phyloP scores from a whole-genome alignment of 2,329 filamentous ascomycete species.

The Chaetomium globosum region DNA sequence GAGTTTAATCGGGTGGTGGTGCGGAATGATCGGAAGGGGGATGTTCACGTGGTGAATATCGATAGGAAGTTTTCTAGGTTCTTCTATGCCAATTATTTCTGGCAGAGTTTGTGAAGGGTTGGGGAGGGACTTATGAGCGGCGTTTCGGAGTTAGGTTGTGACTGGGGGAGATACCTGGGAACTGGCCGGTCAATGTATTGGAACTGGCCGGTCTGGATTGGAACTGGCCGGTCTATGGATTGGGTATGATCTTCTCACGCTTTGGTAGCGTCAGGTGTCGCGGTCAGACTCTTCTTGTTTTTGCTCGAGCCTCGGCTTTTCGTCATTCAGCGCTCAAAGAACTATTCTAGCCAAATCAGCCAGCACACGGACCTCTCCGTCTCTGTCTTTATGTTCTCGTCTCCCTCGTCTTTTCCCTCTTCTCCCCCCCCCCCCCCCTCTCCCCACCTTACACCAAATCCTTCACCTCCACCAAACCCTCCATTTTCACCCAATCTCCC shows the following conservation, averaged over 20 bases:
- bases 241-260: background rate
- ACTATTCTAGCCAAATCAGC: no score
- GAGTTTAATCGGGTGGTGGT: conserved; percentile 86
- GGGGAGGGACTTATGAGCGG: background rate
- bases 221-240: background rate
- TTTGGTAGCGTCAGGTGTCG: background rate
- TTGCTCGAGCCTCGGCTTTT: no score
- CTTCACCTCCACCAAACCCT: background rate
- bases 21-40: conserved; percentile 80
- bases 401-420: no score
- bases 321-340: no score
- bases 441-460: background rate
- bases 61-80: conserved; percentile 88
- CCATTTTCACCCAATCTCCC: background rate
- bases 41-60: conserved; percentile 93
- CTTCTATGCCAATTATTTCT: conserved; percentile 96
- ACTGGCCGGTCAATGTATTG: background rate
- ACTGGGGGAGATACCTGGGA: conserved; percentile 1
- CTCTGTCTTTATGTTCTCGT: no score
- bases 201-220: no score
- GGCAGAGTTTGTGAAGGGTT: conserved; percentile 71
- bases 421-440: no score
- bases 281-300: background rate
- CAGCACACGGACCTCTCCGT: no score
- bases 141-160: background rate